A percentile compares a stretch with the other conserved stretches of the same genome.
These are phyloP conservation scores for Malus hybrid DNA, from an alignment of 331 rosid genomes.

Conservation along the genomic window DNA sequence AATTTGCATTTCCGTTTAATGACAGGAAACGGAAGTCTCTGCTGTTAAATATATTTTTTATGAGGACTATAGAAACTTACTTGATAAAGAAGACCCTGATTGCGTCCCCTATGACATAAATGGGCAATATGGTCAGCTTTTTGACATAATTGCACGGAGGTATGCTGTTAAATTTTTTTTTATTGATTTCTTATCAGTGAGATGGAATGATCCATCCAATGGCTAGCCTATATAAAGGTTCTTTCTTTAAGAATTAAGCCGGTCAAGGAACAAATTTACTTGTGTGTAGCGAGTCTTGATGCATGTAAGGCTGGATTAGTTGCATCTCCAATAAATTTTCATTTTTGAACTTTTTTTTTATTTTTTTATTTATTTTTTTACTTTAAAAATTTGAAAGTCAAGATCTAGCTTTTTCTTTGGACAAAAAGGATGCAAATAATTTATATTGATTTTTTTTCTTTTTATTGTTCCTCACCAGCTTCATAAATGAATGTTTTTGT, in stretches of 20 bases:
- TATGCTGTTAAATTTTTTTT: conserved; percentile 14
- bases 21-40: conserved; percentile 85
- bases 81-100: conserved; percentile 60
- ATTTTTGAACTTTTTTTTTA: not conserved
- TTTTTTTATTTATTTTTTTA: not conserved
- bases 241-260: not conserved
- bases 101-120: conserved; percentile 69
- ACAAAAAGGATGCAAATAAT: not conserved
- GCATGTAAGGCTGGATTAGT: not conserved
- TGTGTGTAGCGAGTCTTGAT: not conserved
- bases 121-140: conserved; percentile 72
- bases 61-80: conserved; percentile 57
- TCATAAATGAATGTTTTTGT: not conserved
- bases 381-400: not conserved
- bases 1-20: conserved; percentile 4
- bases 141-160: conserved; percentile 72
- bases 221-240: not conserved
- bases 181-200: not conserved
- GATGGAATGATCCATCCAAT: not conserved
- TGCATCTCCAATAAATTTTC: not conserved
- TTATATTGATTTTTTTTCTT: not conserved
- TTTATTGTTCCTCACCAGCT: not conserved
- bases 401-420: not conserved
- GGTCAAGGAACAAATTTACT: not conserved
- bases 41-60: conserved; percentile 79